Evolutionary conservation across 768 basidiomycete genomes (phyloP), one percentile per base, ranked within the genome.

Genomic region (Gymnopilus junonius): DNA sequence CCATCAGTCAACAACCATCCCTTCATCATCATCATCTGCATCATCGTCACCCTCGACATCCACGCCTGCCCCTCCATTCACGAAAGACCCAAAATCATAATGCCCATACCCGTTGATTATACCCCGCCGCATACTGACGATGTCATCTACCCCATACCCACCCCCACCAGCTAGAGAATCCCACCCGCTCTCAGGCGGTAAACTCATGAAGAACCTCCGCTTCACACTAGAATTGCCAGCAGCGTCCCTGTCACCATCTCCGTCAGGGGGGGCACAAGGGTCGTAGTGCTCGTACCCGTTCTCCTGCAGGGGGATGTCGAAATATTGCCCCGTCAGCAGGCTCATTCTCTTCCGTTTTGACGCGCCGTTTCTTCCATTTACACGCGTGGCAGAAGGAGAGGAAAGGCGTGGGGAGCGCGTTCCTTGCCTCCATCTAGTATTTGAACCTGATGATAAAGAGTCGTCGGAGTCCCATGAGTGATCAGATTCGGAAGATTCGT

Each of bases 181-280:
- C 80, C 76, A 79, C 27, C 66, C 70, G 20, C 48, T 32, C 29
- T 43, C 54, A 12, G 69, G 72, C 8, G 65, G 58, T 32, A 21
- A 75, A 53, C 82, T 85, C 69, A 83, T 82, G 77, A 90, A 91
- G 73, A 91, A 90, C 55, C 83, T 78, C 55, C 89, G 72, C 59
- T 80, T 82, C 10, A 77, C 29, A 20, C 10, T 25, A 20, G 8
- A 8, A 4, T 15, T 43, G 3, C 4, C 6, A 43, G 11, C 43
- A 23, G 70, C 74, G 58, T 76, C 54, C 15, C 23, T 32, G 4
- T 23, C 35, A 17, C 23, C 54, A 12, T 20, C 51, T 17, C 34
- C 70, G 15, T 63, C 60, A 27, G 73, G 67, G 50, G 67, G 64
- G 12, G 72, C 73, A n/a, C 76, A 76, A 58, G 65, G 65, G 11